Evolutionary conservation across 495 filamentous ascomycete species (phyloP), one percentile per base, ranked within the genome.

Genomic region (Hypoxylon rickii): DNA sequence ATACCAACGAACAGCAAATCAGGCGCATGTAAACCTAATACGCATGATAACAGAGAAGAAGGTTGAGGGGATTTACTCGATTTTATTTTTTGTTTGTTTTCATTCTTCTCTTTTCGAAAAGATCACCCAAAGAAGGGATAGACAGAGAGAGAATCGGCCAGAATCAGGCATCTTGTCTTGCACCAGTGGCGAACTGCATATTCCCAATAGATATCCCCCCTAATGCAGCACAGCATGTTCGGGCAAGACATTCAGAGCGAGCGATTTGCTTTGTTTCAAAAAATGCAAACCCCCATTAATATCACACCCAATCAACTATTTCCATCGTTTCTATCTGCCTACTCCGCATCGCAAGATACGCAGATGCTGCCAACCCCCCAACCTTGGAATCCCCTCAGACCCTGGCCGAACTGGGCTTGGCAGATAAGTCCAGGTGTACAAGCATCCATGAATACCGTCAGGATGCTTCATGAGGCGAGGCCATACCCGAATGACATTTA

Each of bases 1-100:
- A 94, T 76, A 82, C 78, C 72, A 86, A 86, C 58, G 92, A 97
- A 77, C 87, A 81, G 68, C 76, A 89, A 64, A 97, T 98, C 57
- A 83, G 89, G 39, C 84, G 94, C 52, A 97, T 98, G 94, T 86
- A 54, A 51, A 58, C 32, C 33, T 17, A 37, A 31, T n/a, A 22
- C 40, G 33, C 10, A 49, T 21, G 21, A 44, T 17, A 11, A 31
- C 2, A 37, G 22, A 18, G 19, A 29, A 6, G 8, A 37, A 15
- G 43, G 15, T 26, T 36, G 22, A 44, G 26, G 1, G 1, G 22
- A 34, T 15, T 43, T 37, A 21, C n/a, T 29, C 4, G 10, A 29
- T 29, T 29, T 29, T 29, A 4, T 29, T 29, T 10, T 29, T 29
- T 29, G 4, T 29, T 10, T n/a, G n/a, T 42, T 49, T 31, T 32